These are phyloP conservation scores for Rhodotorula sp. DNA, from an alignment of 1,284 basidiomycete species.

Conservation along the genomic window DNA sequence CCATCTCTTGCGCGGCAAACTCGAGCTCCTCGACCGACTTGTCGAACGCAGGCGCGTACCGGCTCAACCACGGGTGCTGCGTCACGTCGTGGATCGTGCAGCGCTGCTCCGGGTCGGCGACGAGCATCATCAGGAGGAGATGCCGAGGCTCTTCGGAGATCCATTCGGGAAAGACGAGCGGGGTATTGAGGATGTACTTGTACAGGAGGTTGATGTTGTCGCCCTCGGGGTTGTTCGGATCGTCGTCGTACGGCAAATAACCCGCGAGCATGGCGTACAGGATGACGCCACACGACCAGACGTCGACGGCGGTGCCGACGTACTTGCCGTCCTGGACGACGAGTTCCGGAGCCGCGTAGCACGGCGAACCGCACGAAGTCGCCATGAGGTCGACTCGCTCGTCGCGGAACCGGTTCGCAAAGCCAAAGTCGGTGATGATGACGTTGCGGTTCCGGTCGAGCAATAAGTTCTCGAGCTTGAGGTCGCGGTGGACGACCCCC, in stretches of 20 bases:
- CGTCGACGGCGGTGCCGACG: conserved; percentile 97
- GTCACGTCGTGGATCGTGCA: conserved; percentile 73
- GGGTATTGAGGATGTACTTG: conserved; percentile 97
- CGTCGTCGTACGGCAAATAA: conserved; percentile 99
- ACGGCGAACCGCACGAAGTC: conserved; percentile 94
- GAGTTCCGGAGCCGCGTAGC: conserved; percentile 98
- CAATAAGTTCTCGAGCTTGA: conserved; percentile 97
- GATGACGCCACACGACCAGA: conserved; percentile 99
- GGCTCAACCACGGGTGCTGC: conserved; percentile 76
- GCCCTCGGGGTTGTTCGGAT: conserved; percentile 96
- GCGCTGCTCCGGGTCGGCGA: conserved; percentile 72
- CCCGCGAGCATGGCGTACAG: conserved; percentile 99
- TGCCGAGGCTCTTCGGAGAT: conserved; percentile 75
- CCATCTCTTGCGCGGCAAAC: conserved; percentile 73
- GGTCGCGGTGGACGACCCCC: conserved; percentile 98
- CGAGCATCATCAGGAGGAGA: conserved; percentile 77
- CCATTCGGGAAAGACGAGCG: conserved; percentile 90
- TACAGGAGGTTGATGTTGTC: conserved; percentile 99
- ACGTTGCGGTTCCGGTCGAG: conserved; percentile 97
- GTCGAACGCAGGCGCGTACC: conserved; percentile 65
- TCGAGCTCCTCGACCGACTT: conserved; percentile 75
- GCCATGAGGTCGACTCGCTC: conserved; percentile 92
- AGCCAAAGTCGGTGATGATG: conserved; percentile 98
- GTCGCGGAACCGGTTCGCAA: conserved; percentile 95
- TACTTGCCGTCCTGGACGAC: conserved; percentile 97